Evolutionary conservation across 192 early-diverging fungal species (phyloP), one percentile per base, ranked within the genome.

Genomic region (Thamnidium elegans): DNA sequence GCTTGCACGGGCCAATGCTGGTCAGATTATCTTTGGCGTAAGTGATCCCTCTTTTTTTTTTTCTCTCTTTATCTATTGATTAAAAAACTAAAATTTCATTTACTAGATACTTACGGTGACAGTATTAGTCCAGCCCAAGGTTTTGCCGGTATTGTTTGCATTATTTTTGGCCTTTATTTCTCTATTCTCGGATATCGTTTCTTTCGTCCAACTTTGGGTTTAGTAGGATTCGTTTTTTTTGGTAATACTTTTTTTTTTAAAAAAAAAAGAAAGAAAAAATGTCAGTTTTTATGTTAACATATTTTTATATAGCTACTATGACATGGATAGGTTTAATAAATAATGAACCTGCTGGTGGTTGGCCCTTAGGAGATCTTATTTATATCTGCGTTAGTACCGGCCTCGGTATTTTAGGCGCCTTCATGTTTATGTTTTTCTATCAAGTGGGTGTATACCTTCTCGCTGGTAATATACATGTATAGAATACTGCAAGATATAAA

Each of bases 381-480:
- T 74, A 74, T 39, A 64, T 74, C 13, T 64, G 66, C 46, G 72
- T 74, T 23, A 58, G 66, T 50, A 54, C 64, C 17, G 72, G 72
- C 5, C 50, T 74, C 26, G 72, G 72, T 62, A 34, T 74, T 42
- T n/a, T 74, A 0, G 72, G 72, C 20, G 62, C 72, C 8, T 50
- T 74, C 1, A 20, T 69, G 11, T 69, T 74, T 39, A 48, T 65
- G 14, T 74, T 64, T 53, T 54, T 74, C 62, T 86, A 81, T 72
- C 77, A 77, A 30, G 66, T 94, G 5, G 90, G 85, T 14, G 68
- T 93, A 19, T 84, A 88, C 56, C 74, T 89, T 23, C 65, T 94
- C 2, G 46, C 50, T 31, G 26, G 26, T 26, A 26, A 26, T 26
- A 2, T 26, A 26, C 26, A 26, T 2, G 3, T 26, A 26, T 26